phyloP scores from a whole-genome alignment of 108 stramenopile species.

The Skeletonema grethae region DNA sequence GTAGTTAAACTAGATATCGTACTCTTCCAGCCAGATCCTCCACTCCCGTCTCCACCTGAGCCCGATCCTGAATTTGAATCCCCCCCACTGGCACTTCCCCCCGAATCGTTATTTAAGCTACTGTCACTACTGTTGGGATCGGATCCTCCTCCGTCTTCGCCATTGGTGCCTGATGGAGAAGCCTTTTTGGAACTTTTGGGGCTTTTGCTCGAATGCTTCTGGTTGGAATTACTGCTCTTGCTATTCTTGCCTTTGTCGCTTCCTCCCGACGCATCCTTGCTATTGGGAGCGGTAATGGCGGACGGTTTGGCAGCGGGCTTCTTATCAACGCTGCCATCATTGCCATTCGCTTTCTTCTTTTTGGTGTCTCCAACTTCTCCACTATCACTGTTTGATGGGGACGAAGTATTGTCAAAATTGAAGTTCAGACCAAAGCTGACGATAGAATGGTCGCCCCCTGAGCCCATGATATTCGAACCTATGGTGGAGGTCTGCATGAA shows the following conservation, averaged over 20 bases:
- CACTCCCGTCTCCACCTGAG: conserved; percentile 46
- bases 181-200: conserved; percentile 9
- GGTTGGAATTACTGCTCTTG: background rate
- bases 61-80: conserved; percentile 13
- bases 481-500: conserved; percentile 18
- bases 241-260: background rate
- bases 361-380: conserved; percentile 28
- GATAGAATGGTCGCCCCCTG: conserved; percentile 24
- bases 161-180: background rate
- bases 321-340: conserved; percentile 8
- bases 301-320: background rate
- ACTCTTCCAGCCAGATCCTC: conserved; percentile 43
- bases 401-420: conserved; percentile 42
- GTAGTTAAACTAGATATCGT: conserved; percentile 50
- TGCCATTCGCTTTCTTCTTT: conserved; percentile 4
- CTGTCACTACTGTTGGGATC: conserved; percentile 21
- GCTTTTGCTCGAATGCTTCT: background rate
- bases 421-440: conserved; percentile 48
- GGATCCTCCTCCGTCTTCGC: conserved; percentile 11
- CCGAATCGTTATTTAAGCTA: conserved; percentile 30
- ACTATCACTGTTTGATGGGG: conserved; percentile 28
- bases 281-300: background rate
- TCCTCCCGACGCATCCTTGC: background rate
- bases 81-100: conserved; percentile 35
- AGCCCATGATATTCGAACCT: conserved; percentile 11